Conservation (phyloP, 306 rosid genomes). For the Rosa rugosa region DNA sequence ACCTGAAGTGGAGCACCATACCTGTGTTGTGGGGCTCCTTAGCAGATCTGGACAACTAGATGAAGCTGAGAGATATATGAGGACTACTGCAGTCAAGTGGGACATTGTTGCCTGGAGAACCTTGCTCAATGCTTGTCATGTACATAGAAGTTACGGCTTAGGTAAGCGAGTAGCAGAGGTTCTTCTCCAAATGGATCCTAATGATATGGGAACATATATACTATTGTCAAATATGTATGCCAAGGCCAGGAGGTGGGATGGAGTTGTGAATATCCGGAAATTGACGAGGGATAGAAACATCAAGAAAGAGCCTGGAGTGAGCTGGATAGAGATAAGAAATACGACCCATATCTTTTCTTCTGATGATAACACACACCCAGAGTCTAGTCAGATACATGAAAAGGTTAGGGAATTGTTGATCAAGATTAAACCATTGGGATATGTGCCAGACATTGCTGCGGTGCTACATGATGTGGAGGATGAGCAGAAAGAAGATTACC, state of each 20-base stretch:
- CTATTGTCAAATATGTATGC: conserved; percentile 46
- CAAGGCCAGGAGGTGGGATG: conserved; percentile 43
- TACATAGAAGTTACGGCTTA: conserved; percentile 30
- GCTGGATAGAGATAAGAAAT: conserved; percentile 42
- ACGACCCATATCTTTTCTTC: conserved; percentile 40
- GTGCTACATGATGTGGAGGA: conserved; percentile 44
- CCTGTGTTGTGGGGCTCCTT: conserved; percentile 40
- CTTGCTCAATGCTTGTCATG: conserved; percentile 38
- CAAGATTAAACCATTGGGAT: conserved; percentile 37
- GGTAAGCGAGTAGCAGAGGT: conserved; percentile 35
- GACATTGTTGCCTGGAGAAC: conserved; percentile 42
- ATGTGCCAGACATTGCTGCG: conserved; percentile 30
- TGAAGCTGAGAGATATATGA: conserved; percentile 37
- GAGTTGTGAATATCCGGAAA: conserved; percentile 39
- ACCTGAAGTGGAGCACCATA: conserved; percentile 42
- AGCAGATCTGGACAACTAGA: conserved; percentile 40
- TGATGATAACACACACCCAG: conserved; percentile 35
- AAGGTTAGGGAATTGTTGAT: conserved; percentile 37
- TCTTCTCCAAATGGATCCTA: conserved; percentile 34
- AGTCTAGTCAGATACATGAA: conserved; percentile 30
- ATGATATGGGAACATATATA: conserved; percentile 38
- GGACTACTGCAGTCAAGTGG: conserved; percentile 32
- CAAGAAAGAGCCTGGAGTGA: conserved; percentile 50
- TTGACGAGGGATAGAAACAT: conserved; percentile 38
- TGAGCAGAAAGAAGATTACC: conserved; percentile 42